phyloP scores from a whole-genome alignment of 169 alveolate genomes.

The Besnoitia besnoiti region DNA sequence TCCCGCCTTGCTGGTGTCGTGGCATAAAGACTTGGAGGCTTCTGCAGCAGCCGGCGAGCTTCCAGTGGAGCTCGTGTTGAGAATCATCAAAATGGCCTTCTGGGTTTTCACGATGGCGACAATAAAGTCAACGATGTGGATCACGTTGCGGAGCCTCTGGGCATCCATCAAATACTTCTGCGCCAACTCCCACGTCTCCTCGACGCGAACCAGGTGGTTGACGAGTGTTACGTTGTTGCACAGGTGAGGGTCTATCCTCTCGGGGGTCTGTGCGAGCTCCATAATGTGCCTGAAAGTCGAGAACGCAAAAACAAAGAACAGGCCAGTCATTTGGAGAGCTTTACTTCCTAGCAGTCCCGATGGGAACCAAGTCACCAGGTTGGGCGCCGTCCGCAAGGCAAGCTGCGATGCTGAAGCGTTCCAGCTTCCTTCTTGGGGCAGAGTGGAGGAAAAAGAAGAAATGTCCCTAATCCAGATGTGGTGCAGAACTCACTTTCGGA shows the following conservation, averaged over 20 bases:
- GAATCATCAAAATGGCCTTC: constrained; percentile 23
- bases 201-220: constrained; percentile 41
- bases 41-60: not conserved
- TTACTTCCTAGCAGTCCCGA: too few species aligned
- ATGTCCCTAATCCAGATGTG: not conserved
- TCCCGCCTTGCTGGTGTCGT: not conserved
- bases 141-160: constrained; percentile 7
- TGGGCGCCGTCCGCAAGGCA: not conserved
- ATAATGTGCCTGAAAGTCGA: constrained; percentile 48
- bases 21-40: not conserved
- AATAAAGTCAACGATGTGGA: constrained; percentile 49
- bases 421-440: too few species aligned
- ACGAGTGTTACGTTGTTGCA: constrained; percentile 50
- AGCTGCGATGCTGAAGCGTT: too few species aligned
- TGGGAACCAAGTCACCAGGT: too few species aligned
- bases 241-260: constrained; percentile 66
- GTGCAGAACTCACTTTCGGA: constrained; percentile 35
- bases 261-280: constrained; percentile 61
- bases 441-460: not conserved
- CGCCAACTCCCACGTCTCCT: constrained; percentile 66
- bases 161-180: constrained; percentile 51
- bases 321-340: not conserved
- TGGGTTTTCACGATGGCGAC: constrained; percentile 49
- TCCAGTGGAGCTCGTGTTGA: not conserved
- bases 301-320: not conserved